Evolutionary conservation across 768 basidiomycete species (phyloP), one percentile per base, ranked within the genome.

Genomic region (Suillus placidus): DNA sequence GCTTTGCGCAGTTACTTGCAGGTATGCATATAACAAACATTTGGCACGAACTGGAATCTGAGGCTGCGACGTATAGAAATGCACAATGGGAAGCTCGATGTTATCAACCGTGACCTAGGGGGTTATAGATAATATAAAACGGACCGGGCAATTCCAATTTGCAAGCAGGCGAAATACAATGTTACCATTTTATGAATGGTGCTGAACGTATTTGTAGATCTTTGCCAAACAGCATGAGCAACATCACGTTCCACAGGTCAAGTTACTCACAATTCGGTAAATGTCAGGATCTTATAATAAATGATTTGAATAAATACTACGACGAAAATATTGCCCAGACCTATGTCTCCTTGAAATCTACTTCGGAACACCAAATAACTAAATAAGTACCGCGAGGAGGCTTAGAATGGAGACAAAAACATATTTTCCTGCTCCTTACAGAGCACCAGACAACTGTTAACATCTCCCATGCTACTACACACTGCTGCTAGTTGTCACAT

Each of bases 91-190:
- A 93, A 88, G 75, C 76, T 95, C 38, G 95, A 97, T 72, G 87
- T 97, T 23, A 68, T 97, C 67, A 97, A 97, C 73, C 87, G 95
- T 57, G 95, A 95, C 1, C 81, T 89, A 37, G 83, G 86, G 37
- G 94, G 94, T 3, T 97, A 96, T n/a, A n/a, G n/a, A n/a, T n/a
- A n/a, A n/a, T n/a, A n/a, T 77, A 95, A 92, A 72, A 90, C 93
- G 1, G 87, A 90, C 40, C 96, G 94, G 95, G 89, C 83, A 7
- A 78, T 95, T 43, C 91, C 92, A 4, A 84, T 94, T 35, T 85
- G 95, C 64, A 84, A 92, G 71, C 88, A 90, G 83, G 92, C 88
- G 67, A 67, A 55, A 60, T 23, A 14, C 6, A n/a, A 35, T 12
- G 1, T 35, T n/a, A 0, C 18, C 1, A 18, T 20, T 13, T 42